Percentiles rank a stretch among this genome's conserved stretches.
Evolutionary conservation across 2,329 filamentous ascomycete genomes (phyloP).

Genomic region (Penicillium sp.): DNA sequence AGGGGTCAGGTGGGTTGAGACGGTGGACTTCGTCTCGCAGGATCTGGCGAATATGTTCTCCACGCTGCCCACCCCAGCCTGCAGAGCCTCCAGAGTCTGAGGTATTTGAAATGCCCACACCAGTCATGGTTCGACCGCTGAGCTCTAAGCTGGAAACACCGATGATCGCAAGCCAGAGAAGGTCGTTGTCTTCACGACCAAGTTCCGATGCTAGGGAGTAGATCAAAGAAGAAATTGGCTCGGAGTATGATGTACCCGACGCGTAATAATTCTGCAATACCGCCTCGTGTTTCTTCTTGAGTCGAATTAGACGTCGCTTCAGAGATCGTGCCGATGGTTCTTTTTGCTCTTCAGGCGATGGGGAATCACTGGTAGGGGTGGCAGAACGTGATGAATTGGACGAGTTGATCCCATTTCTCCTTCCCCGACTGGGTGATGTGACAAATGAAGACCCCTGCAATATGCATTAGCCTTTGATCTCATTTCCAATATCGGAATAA

Average conservation of each 20-base stretch:
- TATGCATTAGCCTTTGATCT: constrained; percentile 14
- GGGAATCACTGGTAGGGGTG: constrained; percentile 43
- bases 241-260: constrained; percentile 84
- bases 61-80: constrained; percentile 79
- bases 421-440: constrained; percentile 44
- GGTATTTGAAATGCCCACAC: constrained; percentile 63
- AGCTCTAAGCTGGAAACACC: constrained; percentile 93
- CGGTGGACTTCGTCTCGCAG: constrained; percentile 91
- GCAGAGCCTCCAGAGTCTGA: constrained; percentile 56
- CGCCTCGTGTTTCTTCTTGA: constrained; percentile 74
- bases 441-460: constrained; percentile 41
- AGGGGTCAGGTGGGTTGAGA: constrained; percentile 73
- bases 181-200: constrained; percentile 92
- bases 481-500: neutral
- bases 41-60: constrained; percentile 79
- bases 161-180: constrained; percentile 92
- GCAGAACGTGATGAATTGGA: constrained; percentile 49
- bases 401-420: constrained; percentile 39
- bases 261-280: constrained; percentile 81
- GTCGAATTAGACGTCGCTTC: constrained; percentile 68
- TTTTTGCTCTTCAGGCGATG: constrained; percentile 47
- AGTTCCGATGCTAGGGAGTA: constrained; percentile 94
- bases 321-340: constrained; percentile 70
- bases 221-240: constrained; percentile 90
- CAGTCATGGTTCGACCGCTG: constrained; percentile 81